Evolutionary conservation across 176 grass and related monocot species (phyloP).

Genomic region (Carex myosuroides): DNA sequence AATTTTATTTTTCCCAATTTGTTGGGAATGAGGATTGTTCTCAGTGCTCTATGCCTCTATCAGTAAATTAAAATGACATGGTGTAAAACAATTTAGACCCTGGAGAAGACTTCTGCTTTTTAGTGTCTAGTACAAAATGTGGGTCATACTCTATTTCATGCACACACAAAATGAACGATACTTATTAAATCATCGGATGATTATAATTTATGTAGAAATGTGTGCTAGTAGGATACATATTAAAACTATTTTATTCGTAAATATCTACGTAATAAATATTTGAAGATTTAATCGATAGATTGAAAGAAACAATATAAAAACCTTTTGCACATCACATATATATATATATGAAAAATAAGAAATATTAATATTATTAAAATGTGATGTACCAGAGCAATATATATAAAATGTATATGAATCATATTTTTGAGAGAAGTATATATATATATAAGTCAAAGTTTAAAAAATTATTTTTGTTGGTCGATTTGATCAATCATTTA

Average conservation of each 20-base stretch:
- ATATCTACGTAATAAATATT: neutral
- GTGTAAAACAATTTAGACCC: neutral
- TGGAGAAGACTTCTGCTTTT: neutral
- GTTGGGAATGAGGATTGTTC: neutral
- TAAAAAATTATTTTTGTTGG: too few species aligned
- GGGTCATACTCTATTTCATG: neutral
- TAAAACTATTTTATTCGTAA: neutral
- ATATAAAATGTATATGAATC: too few species aligned
- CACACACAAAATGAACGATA: neutral
- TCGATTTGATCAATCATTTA: too few species aligned
- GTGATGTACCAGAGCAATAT: too few species aligned
- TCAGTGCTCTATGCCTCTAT: too few species aligned
- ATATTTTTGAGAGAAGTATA: too few species aligned
- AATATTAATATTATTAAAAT: too few species aligned
- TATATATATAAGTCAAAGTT: too few species aligned
- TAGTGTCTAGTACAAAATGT: neutral
- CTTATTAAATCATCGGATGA: neutral
- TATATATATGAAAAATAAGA: too few species aligned
- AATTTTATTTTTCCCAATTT: neutral
- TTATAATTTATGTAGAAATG: neutral
- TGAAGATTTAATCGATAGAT: neutral
- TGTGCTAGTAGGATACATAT: neutral
- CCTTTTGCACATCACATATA: too few species aligned
- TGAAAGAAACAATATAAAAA: too few species aligned
- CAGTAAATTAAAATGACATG: too few species aligned